phyloP scores from a whole-genome alignment of 352 stramenopile genomes.

The Pythium utonaiense region DNA sequence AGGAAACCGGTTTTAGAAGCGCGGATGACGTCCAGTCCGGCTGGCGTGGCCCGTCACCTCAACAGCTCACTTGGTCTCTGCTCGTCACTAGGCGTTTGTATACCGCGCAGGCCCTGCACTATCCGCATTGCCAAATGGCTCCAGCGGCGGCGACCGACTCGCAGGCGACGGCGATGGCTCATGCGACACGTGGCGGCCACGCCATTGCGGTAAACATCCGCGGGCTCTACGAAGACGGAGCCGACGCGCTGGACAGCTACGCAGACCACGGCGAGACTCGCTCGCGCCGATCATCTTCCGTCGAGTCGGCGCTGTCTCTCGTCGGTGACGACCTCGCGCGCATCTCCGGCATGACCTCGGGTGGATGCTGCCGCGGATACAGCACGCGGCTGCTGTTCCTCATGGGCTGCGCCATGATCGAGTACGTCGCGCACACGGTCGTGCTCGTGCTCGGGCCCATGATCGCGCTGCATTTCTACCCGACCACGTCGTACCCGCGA shows the following conservation, averaged over 20 bases:
- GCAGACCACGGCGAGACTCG: conserved; percentile 2
- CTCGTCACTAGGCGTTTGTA: conserved; percentile 13
- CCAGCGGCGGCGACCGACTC: conserved; percentile 7
- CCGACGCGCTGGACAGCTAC: not conserved
- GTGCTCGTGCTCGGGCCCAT: conserved; percentile 67
- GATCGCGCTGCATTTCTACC: conserved; percentile 78
- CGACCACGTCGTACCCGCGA: conserved; percentile 62
- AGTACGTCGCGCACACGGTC: conserved; percentile 71
- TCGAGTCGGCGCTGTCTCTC: conserved; percentile 23
- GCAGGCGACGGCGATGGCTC: not conserved
- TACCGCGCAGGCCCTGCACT: not conserved
- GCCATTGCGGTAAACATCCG: not conserved
- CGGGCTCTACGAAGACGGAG: not conserved
- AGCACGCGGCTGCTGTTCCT: conserved; percentile 77
- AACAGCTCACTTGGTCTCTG: not conserved
- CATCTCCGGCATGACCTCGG: conserved; percentile 14
- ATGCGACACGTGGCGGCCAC: conserved; percentile 10
- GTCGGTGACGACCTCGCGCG: conserved; percentile 20
- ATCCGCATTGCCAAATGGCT: conserved; percentile 8
- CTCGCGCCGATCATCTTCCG: conserved; percentile 20
- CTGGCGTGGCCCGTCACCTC: not conserved
- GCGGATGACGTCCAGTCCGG: not conserved
- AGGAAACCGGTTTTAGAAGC: not conserved
- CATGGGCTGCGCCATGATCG: conserved; percentile 73
- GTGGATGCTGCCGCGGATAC: conserved; percentile 57